Conservation (phyloP, 805 yeast species). For the Blastobotrys chiropterorum region DNA sequence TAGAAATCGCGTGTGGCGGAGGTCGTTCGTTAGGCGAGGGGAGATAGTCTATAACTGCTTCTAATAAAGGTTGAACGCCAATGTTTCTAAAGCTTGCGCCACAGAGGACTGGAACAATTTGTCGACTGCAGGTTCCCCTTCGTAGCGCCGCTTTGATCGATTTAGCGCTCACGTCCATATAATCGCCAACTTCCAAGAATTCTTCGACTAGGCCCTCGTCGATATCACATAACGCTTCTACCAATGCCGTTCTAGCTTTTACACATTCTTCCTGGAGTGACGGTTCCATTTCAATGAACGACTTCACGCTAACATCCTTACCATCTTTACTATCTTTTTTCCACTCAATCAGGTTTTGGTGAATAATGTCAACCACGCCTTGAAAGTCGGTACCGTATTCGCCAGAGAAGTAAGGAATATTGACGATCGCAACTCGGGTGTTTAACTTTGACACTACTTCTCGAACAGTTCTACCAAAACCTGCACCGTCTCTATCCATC, state of each 20-base stretch:
- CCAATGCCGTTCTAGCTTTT: conserved; percentile 62
- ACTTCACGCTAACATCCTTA: conserved; percentile 42
- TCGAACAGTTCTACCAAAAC: conserved; percentile 81
- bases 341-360: conserved; percentile 51
- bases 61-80: conserved; percentile 92
- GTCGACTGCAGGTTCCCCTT: conserved; percentile 50
- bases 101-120: conserved; percentile 74
- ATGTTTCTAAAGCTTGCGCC: conserved; percentile 90
- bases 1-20: conserved; percentile 43
- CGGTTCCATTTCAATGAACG: conserved; percentile 29
- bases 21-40: conserved; percentile 73
- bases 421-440: conserved; percentile 69
- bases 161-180: conserved; percentile 51
- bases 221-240: conserved; percentile 78
- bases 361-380: conserved; percentile 73
- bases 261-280: conserved; percentile 42
- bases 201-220: conserved; percentile 75
- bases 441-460: conserved; percentile 73
- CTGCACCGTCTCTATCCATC: conserved; percentile 97
- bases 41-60: conserved; percentile 67
- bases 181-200: conserved; percentile 65
- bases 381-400: conserved; percentile 42
- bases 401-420: conserved; percentile 63
- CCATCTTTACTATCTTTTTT: conserved; percentile 37
- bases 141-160: conserved; percentile 57